Evolutionary conservation across 768 basidiomycete genomes (phyloP), one percentile per base, ranked within the genome.

Genomic region (Pleurotus tuber-regium): DNA sequence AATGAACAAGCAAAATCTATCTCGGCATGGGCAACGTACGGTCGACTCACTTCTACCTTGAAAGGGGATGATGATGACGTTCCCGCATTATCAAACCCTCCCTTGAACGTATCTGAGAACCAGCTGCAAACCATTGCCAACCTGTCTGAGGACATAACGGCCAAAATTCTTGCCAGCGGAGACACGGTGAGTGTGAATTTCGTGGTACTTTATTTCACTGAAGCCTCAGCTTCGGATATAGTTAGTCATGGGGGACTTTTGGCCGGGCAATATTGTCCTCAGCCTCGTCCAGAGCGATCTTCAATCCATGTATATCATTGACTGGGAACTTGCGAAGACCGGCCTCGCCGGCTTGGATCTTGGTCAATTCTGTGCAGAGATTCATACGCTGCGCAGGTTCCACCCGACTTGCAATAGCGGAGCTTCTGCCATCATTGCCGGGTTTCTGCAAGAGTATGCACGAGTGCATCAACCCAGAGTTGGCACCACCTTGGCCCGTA

Each of bases 181-280:
- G 70, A 71, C 41, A 53, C 63, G 42, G 70, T 73, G 41, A 57
- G 66, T 59, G 31, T 31, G 9, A 16, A 3, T 52, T 8, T 39
- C 40, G 24, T 33, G 25, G 6, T 24, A 21, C 23, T 16, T 44
- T 10, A 40, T 30, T 3, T 18, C 10, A 24, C 16, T 30, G 29
- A 18, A 19, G 40, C n/a, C 1, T 21, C 26, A 24, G 36, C 7
- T 43, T 33, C 43, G 38, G 42, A 3, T 50, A 35, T 40, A 73
- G 76, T 69, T 77, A 42, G 72, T 75, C n/a, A 81, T 81, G 79
- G 86, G 87, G 0, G 87, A 88, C 62, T 83, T 87, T 57, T 88
- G 86, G 85, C 78, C 86, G 1, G 86, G 85, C 0, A 87, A 88
- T 58, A 56, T 87, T 40, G 68, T 86, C 54, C 57, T 86, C n/a